Percentiles rank a stretch among this genome's conserved stretches.
Conservation (phyloP, 2,329 filamentous ascomycete species). For the Neocucurbitaria cava region DNA sequence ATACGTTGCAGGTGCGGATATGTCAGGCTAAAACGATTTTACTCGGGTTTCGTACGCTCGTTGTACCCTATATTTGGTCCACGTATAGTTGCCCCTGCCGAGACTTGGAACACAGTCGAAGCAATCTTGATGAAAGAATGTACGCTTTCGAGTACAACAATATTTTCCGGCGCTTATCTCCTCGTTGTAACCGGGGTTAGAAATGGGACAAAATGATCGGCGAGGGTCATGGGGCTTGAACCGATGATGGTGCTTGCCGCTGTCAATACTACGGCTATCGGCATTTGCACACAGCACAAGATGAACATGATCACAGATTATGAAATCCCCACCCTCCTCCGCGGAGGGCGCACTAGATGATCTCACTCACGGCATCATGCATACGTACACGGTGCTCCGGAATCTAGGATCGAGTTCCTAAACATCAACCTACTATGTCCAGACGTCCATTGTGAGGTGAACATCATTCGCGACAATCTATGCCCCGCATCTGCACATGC, state of each 20-base stretch:
- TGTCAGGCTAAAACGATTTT: slow-evolving; percentile 21
- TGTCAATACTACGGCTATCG: slow-evolving; percentile 2
- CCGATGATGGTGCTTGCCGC: slow-evolving; percentile 26
- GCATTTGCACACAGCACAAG: slow-evolving; percentile 3
- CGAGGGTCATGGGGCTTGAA: slow-evolving; percentile 17
- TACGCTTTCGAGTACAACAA: slow-evolving; percentile 9
- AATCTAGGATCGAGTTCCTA: neutral
- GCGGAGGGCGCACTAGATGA: neutral
- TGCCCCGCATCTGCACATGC: neutral
- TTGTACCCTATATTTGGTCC: slow-evolving; percentile 25
- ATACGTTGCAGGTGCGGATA: slow-evolving; percentile 10
- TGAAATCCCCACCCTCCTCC: neutral
- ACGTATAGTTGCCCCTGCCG: slow-evolving; percentile 25
- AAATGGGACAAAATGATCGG: neutral
- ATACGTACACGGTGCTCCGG: neutral
- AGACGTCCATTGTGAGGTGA: neutral
- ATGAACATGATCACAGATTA: neutral
- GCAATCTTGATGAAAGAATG: slow-evolving; percentile 12
- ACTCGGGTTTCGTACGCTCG: slow-evolving; percentile 15
- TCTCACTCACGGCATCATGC: neutral
- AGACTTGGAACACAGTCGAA: slow-evolving; percentile 10
- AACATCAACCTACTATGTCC: neutral
- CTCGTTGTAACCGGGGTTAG: neutral
- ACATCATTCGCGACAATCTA: neutral
- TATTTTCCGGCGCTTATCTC: slow-evolving; percentile 4